Evolutionary conservation across 176 grass and related monocot genomes (phyloP), one percentile per base, ranked within the genome.

Genomic region (Thinopyrum elongatum): DNA sequence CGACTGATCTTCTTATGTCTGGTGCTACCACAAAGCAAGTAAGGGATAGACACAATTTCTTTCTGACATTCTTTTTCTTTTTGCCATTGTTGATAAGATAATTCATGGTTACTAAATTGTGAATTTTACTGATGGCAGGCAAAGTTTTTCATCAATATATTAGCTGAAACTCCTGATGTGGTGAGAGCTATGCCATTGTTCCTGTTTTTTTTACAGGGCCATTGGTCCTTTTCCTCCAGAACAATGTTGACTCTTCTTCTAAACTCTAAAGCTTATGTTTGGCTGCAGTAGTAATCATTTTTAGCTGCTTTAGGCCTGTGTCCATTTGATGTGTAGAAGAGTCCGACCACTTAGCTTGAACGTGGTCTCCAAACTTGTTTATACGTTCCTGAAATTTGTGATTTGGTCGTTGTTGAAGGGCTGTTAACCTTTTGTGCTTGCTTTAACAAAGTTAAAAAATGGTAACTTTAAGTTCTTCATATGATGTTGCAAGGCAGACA

Each of bases 111-210:
- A 53, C 42, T 90, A 67, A 87, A 70, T 81, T 46, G 15, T 70
- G 27, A 79, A 69, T 65, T 64, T 81, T 67, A 65, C 36, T 88
- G 62, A 78, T 84, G 64, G 31, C 82, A 98, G 96, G 93, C 96
- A 68, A 98, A 98, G 80, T 94, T 98, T 90, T 98, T 98, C 92
- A 98, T 98, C 87, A 98, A 98, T 87, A 94, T 98, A 86, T 89
- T 98, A 86, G 96, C 96, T n/a, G 96, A 98, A 81, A 65, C 96
- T 80, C 93, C 96, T 89, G 91, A 95, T 76, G 96, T 98, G 93
- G 96, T 98, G 91, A 95, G 83, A 76, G 30, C 35, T 90, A 62
- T 27, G 57, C 72, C 63, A 63, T 73, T 59, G 22, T 80, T 61
- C 71, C 51, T 30, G 65, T 77, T 68, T 70, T 80, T 34, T 34